phyloP scores from a whole-genome alignment of 257 asterid genomes.

The Hygrophila difformis region DNA sequence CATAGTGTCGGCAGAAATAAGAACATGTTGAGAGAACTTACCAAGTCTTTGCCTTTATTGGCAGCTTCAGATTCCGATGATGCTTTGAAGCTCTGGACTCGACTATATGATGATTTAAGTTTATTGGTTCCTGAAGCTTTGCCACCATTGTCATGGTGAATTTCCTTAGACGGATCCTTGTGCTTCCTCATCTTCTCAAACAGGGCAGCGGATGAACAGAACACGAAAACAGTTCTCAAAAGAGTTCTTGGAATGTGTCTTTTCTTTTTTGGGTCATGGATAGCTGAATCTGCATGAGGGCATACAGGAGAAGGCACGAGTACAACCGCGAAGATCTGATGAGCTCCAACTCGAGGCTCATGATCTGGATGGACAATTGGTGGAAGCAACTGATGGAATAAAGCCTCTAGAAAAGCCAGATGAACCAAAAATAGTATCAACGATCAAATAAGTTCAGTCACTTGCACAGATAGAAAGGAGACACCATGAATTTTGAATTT shows the following conservation, averaged over 20 bases:
- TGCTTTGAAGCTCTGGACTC: slow-evolving; percentile 45
- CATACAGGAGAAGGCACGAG: slow-evolving; percentile 88
- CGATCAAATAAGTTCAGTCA: not conserved
- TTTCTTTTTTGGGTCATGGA: slow-evolving; percentile 33
- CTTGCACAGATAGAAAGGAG: not conserved
- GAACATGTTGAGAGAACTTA: not conserved
- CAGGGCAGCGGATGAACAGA: slow-evolving; percentile 93
- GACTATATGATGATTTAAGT: slow-evolving; percentile 66
- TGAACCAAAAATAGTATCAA: not conserved
- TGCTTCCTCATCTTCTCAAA: slow-evolving; percentile 71
- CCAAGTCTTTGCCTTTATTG: slow-evolving; percentile 16
- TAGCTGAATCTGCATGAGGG: slow-evolving; percentile 42
- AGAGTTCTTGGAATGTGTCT: slow-evolving; percentile 67
- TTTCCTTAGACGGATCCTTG: slow-evolving; percentile 34
- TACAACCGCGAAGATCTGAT: slow-evolving; percentile 90
- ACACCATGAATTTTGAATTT: too few species aligned
- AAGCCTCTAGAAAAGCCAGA: slow-evolving; percentile 91
- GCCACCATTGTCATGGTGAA: slow-evolving; percentile 21
- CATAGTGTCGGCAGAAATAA: too few species aligned
- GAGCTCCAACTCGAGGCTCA: slow-evolving; percentile 95
- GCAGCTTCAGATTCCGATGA: slow-evolving; percentile 34
- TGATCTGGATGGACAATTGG: slow-evolving; percentile 96
- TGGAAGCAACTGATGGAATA: slow-evolving; percentile 89
- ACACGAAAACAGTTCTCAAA: slow-evolving; percentile 90
- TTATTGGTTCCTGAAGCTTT: slow-evolving; percentile 62